Evolutionary conservation across 371 early-diverging fungal species (phyloP), one percentile per base, ranked within the genome.

Genomic region (Mucor irregularis): DNA sequence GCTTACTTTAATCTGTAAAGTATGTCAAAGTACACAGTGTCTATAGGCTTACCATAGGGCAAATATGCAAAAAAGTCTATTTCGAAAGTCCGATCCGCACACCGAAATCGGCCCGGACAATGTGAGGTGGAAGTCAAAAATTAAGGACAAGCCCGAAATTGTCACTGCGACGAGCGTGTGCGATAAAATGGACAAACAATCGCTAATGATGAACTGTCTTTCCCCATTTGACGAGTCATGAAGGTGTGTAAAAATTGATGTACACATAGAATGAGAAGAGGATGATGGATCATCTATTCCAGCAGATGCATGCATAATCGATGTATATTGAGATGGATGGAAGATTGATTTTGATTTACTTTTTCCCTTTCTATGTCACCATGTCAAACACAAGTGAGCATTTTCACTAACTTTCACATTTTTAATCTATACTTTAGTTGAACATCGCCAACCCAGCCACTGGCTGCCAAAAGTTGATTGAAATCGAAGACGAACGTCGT

Each of bases 391-490:
- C 17, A 11, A 19, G 39, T 34, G n/a, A n/a, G n/a, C n/a, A n/a
- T n/a, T n/a, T n/a, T n/a, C n/a, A n/a, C 24, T 39, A 21, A 42
- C 42, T 42, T 25, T 24, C 24, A 22, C 17, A 17, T 51, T 35
- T 43, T 11, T 21, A 4, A 29, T 47, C 19, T 11, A n/a, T n/a
- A n/a, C n/a, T n/a, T 2, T 68, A 97, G 95, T 80, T 97, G 78
- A 96, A 95, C 88, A 94, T 98, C 74, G 92, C 97, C 76, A 90
- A 94, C 85, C 96, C 97, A 80, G 90, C 92, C 77, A 92, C 93
- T 82, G 99, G 97, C 73, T 91, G 94, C 76, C 96, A 98, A 80
- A 98, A 97, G 88, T 78, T 86, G 73, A 82, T 96, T 80, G 94
- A 96, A 58, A 89, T 99, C 64, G 96, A 95, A 63, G 93, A 95